A percentile compares a stretch with the other conserved stretches of the same genome.
phyloP scores from a whole-genome alignment of 148 eudicot genomes.

The Vaccinium darrowii region DNA sequence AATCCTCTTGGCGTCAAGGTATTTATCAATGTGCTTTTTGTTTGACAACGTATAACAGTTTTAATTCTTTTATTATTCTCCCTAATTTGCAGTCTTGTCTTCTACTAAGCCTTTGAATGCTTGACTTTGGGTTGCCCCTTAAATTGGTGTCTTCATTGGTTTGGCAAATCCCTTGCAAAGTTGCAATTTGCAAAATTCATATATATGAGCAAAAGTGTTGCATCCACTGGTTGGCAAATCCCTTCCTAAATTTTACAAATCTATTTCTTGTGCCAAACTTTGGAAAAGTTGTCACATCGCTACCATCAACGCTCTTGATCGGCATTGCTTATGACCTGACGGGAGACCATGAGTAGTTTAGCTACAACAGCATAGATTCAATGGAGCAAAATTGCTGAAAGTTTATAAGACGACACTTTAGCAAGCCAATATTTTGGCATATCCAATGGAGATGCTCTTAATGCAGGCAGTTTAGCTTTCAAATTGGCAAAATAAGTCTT shows the following conservation, averaged over 20 bases:
- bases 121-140: constrained; percentile 2
- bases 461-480: neutral
- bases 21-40: constrained; percentile 16
- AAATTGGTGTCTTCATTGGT: neutral
- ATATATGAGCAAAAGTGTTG: neutral
- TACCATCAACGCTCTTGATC: too few relatives aligned
- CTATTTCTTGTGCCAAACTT: too few relatives aligned
- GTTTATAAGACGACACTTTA: neutral
- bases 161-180: neutral
- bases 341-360: neutral
- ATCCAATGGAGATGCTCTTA: neutral
- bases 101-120: constrained; percentile 5
- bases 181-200: neutral
- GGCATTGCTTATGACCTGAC: too few relatives aligned
- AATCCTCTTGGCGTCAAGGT: constrained; percentile 87
- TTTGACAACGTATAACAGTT: neutral
- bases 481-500: neutral
- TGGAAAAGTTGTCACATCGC: too few relatives aligned
- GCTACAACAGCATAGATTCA: neutral
- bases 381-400: neutral
- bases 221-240: too few relatives aligned
- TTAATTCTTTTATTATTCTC: neutral
- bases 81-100: neutral
- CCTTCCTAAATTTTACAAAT: too few relatives aligned
- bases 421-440: neutral